Conservation (phyloP, 495 filamentous ascomycete species). For the Penicillium canariense region DNA sequence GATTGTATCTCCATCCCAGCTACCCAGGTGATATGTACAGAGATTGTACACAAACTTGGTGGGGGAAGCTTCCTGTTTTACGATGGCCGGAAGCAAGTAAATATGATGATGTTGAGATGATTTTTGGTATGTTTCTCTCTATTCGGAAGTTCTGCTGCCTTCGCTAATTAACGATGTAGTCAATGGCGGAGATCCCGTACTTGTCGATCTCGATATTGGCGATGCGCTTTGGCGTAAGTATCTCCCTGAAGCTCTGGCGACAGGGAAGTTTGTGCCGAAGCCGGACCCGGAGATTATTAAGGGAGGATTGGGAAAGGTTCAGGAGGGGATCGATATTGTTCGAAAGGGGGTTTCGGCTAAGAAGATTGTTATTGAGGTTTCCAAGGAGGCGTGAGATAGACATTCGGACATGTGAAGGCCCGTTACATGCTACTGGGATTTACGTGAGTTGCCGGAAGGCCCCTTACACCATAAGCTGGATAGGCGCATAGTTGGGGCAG, state of each 20-base stretch:
- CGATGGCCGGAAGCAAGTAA: background rate
- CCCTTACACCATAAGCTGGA: too few relatives aligned
- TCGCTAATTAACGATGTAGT: background rate
- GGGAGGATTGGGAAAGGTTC: slow-evolving; percentile 40
- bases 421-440: too few relatives aligned
- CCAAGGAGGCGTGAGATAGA: too few relatives aligned
- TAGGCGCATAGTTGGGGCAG: too few relatives aligned
- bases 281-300: slow-evolving; percentile 36
- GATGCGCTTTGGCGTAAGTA: slow-evolving; percentile 31
- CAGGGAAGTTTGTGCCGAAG: slow-evolving; percentile 26
- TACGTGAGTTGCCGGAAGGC: too few relatives aligned
- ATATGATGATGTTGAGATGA: slow-evolving; percentile 12
- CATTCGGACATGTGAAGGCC: too few relatives aligned
- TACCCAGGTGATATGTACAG: slow-evolving; percentile 18
- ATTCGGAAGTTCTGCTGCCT: background rate
- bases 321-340: slow-evolving; percentile 37
- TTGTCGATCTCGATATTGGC: slow-evolving; percentile 7
- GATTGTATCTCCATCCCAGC: slow-evolving; percentile 22
- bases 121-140: slow-evolving; percentile 9
- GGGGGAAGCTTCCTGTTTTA: slow-evolving; percentile 32
- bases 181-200: background rate
- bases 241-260: slow-evolving; percentile 30
- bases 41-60: slow-evolving; percentile 30
- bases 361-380: slow-evolving; percentile 19
- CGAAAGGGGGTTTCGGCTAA: slow-evolving; percentile 35